Conservation (phyloP, 2,329 filamentous ascomycete species). For the Massarina eburnea region DNA sequence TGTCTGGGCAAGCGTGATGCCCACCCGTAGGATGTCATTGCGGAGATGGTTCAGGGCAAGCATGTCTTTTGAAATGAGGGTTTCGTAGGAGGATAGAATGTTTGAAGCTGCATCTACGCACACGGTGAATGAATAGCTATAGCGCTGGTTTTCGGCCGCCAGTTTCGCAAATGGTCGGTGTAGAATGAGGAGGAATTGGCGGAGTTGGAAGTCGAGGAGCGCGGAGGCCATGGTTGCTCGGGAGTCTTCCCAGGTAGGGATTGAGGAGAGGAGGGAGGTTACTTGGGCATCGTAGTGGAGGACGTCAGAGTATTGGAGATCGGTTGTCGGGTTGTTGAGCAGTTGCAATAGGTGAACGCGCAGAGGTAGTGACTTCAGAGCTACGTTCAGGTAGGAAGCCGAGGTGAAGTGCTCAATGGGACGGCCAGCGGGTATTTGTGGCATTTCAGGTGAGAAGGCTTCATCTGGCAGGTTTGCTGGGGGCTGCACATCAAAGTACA, state of each 20-base stretch:
- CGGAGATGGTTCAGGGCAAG: slow-evolving; percentile 28
- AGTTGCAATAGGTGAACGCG: slow-evolving; percentile 35
- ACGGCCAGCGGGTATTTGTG: slow-evolving; percentile 24
- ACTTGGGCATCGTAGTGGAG: slow-evolving; percentile 38
- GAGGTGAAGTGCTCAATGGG: slow-evolving; percentile 33
- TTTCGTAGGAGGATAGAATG: slow-evolving; percentile 26
- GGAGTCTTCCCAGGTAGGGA: slow-evolving; percentile 28
- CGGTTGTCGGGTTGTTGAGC: slow-evolving; percentile 33
- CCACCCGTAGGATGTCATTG: slow-evolving; percentile 33
- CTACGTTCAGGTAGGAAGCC: slow-evolving; percentile 28
- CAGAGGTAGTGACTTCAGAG: slow-evolving; percentile 30
- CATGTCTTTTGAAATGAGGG: slow-evolving; percentile 21
- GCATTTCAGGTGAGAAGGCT: slow-evolving; percentile 40
- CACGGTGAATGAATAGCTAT: slow-evolving; percentile 34
- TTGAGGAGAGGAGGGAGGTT: slow-evolving; percentile 17
- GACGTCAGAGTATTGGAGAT: slow-evolving; percentile 34
- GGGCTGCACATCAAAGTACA: slow-evolving; percentile 53
- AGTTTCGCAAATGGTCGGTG: slow-evolving; percentile 37
- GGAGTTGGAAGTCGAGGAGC: slow-evolving; percentile 35
- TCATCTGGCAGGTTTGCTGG: slow-evolving; percentile 56
- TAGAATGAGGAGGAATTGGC: slow-evolving; percentile 37
- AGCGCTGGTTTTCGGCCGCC: slow-evolving; percentile 27
- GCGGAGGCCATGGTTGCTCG: slow-evolving; percentile 19
- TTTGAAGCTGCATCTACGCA: slow-evolving; percentile 30
- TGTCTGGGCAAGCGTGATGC: slow-evolving; percentile 27